Conservation (phyloP, 139 green algal species). For the Pseudopediastrum boryanum region DNA sequence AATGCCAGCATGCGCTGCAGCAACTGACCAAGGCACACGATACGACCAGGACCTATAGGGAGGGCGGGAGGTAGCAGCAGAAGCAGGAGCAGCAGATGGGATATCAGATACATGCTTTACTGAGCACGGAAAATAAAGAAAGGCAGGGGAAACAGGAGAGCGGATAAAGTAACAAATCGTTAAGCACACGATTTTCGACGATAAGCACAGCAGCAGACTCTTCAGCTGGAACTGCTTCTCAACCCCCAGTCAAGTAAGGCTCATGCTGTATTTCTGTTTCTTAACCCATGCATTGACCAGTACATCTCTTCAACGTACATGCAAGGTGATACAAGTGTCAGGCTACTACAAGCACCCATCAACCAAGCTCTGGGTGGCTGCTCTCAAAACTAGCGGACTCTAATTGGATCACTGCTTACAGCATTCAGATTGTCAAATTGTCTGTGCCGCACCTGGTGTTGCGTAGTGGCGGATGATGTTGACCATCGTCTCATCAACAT, state of each 20-base stretch:
- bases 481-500: slow-evolving; percentile 42
- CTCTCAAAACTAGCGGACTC: not conserved
- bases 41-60: not conserved
- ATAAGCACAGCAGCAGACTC: too few species aligned
- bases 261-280: too few species aligned
- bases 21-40: slow-evolving; percentile 54
- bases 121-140: too few species aligned
- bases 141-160: too few species aligned
- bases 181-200: too few species aligned
- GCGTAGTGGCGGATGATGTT: slow-evolving; percentile 67
- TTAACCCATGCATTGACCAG: too few species aligned
- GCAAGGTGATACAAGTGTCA: not conserved
- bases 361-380: not conserved
- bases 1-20: slow-evolving; percentile 65
- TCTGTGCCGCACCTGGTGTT: slow-evolving; percentile 20
- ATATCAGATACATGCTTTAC: not conserved
- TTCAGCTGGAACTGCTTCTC: too few species aligned
- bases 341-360: not conserved
- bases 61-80: not conserved
- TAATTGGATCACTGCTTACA: not conserved
- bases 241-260: too few species aligned
- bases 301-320: not conserved
- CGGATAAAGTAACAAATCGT: too few species aligned
- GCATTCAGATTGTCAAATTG: too few species aligned
- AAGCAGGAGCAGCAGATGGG: not conserved